A percentile compares a stretch with the other conserved stretches of the same genome.
Evolutionary conservation across 345 rosid species (phyloP).

Genomic region (Diplotaxis tenuifolia): DNA sequence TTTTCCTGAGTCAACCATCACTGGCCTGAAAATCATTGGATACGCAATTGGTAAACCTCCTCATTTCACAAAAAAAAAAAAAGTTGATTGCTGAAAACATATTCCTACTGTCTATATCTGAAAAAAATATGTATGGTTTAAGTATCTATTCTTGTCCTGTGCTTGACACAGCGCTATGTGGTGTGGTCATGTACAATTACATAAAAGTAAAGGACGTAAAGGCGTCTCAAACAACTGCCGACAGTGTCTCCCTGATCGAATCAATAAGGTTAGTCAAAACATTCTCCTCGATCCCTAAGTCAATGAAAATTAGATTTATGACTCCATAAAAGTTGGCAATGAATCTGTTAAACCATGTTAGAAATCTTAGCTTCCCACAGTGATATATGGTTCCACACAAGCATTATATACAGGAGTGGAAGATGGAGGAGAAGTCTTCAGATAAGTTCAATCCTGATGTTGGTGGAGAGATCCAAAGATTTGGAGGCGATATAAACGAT

Average conservation of each 20-base stretch:
- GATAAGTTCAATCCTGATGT: constrained; percentile 58
- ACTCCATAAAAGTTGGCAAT: too few relatives aligned
- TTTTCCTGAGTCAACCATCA: constrained; percentile 89
- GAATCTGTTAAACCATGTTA: not conserved
- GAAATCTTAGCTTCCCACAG: not conserved
- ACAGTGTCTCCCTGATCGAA: constrained; percentile 73
- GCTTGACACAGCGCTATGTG: too few relatives aligned
- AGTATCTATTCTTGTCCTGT: too few relatives aligned
- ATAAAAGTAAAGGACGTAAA: too few relatives aligned
- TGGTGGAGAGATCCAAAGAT: constrained; percentile 41
- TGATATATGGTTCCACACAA: not conserved
- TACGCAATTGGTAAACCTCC: too few relatives aligned
- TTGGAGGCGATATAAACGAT: constrained; percentile 48
- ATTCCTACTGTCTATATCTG: not conserved
- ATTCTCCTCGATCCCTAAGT: too few relatives aligned
- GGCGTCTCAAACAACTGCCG: constrained; percentile 56
- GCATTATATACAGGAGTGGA: constrained; percentile 61
- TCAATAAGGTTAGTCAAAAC: constrained; percentile 59
- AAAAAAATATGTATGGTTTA: too few relatives aligned
- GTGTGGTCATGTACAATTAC: too few relatives aligned
- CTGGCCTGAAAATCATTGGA: constrained; percentile 91
- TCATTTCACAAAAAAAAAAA: constrained; percentile 23
- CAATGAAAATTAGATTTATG: too few relatives aligned
- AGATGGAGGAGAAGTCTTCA: constrained; percentile 89
- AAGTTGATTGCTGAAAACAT: not conserved